phyloP scores from a whole-genome alignment of 441 rosid species.

The Francoa sonchifolia region DNA sequence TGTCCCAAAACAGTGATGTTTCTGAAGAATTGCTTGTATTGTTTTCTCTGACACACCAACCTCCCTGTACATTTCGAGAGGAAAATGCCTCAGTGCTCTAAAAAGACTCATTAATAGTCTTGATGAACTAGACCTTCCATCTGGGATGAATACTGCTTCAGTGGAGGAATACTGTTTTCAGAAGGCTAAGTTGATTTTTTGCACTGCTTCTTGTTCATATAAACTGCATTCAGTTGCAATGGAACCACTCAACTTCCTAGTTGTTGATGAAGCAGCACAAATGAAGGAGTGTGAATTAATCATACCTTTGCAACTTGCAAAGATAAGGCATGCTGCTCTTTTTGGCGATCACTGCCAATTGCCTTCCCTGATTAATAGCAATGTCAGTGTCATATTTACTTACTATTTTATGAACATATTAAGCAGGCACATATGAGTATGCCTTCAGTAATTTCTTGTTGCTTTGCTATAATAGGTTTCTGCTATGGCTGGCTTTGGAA shows the following conservation, averaged over 20 bases:
- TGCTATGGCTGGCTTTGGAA: slow-evolving; percentile 28
- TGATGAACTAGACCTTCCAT: slow-evolving; percentile 15
- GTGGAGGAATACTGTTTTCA: slow-evolving; percentile 19
- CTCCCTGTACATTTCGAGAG: background rate
- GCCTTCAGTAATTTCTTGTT: background rate
- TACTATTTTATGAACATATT: background rate
- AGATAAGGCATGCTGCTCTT: slow-evolving; percentile 23
- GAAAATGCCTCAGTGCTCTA: slow-evolving; percentile 21
- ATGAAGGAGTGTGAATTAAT: slow-evolving; percentile 34
- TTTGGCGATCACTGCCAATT: slow-evolving; percentile 37
- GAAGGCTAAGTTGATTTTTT: slow-evolving; percentile 21
- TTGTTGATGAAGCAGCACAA: slow-evolving; percentile 43
- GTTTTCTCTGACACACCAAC: too few species aligned
- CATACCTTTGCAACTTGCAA: slow-evolving; percentile 29
- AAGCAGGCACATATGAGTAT: background rate
- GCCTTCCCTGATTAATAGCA: slow-evolving; percentile 27
- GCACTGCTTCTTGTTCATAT: slow-evolving; percentile 28
- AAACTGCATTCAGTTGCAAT: slow-evolving; percentile 15
- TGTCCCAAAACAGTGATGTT: slow-evolving; percentile 9
- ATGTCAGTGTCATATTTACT: slow-evolving; percentile 14
- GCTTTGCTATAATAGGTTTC: slow-evolving; percentile 28
- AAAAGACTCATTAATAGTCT: slow-evolving; percentile 13
- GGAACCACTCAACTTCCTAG: slow-evolving; percentile 22
- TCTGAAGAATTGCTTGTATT: slow-evolving; percentile 18
- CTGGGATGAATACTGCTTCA: background rate